Evolutionary conservation across 306 rosid genomes (phyloP).

Genomic region (Benincasa hispida): DNA sequence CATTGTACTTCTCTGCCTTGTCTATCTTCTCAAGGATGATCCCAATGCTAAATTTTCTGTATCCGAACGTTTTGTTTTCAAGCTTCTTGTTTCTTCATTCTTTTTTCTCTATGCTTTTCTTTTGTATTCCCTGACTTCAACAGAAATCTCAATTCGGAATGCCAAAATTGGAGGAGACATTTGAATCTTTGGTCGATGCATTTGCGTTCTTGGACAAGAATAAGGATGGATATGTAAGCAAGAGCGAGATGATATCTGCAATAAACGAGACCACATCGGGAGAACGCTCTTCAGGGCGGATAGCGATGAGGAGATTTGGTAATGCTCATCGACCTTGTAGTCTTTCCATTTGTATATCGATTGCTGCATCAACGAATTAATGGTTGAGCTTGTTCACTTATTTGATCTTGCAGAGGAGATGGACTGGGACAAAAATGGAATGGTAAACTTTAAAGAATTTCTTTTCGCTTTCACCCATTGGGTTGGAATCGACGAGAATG

Average conservation of each 20-base stretch:
- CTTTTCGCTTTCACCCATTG: conserved; percentile 85
- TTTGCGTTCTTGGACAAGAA: conserved; percentile 95
- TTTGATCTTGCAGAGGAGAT: conserved; percentile 65
- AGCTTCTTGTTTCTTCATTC: background rate
- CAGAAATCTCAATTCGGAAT: conserved; percentile 59
- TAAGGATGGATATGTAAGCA: conserved; percentile 88
- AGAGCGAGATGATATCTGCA: conserved; percentile 80
- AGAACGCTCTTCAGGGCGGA: conserved; percentile 71
- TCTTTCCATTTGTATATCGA: background rate
- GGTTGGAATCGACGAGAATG: conserved; percentile 89
- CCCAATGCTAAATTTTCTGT: conserved; percentile 33
- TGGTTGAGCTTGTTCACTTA: background rate
- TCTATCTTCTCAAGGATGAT: conserved; percentile 69
- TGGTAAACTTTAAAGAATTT: conserved; percentile 94
- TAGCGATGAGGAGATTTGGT: conserved; percentile 95
- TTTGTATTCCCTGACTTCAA: conserved; percentile 30
- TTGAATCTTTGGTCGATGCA: conserved; percentile 78
- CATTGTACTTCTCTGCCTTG: conserved; percentile 83
- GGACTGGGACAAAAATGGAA: conserved; percentile 99
- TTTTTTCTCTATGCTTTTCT: conserved; percentile 10
- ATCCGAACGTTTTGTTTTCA: conserved; percentile 22
- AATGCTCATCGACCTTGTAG: conserved; percentile 9
- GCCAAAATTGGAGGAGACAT: conserved; percentile 76
- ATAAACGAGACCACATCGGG: conserved; percentile 79
- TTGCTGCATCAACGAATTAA: background rate